Conservation (phyloP, 2,329 filamentous ascomycete genomes). For the Malbranchea cinnamomea region DNA sequence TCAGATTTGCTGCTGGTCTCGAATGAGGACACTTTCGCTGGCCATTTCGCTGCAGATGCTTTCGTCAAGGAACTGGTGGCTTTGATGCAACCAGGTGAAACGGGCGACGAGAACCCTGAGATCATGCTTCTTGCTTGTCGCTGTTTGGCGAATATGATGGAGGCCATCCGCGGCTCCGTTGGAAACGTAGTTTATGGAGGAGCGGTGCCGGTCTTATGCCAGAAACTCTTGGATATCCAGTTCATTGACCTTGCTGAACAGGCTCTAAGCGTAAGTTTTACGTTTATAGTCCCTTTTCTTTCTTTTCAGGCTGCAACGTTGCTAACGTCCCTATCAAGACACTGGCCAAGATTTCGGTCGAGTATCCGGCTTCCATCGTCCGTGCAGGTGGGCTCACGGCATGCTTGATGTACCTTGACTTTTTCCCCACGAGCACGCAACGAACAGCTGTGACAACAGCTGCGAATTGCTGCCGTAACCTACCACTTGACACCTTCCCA, state of each 20-base stretch:
- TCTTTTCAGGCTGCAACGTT: no score
- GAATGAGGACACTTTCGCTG: conserved; percentile 89
- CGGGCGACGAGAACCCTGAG: conserved; percentile 81
- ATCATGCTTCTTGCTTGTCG: conserved; percentile 95
- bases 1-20: conserved; percentile 88
- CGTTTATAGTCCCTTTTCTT: not conserved
- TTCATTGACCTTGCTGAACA: conserved; percentile 98
- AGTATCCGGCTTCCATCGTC: conserved; percentile 90
- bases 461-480: conserved; percentile 95
- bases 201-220: conserved; percentile 84
- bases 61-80: conserved; percentile 89
- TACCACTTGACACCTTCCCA: conserved; percentile 81
- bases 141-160: conserved; percentile 94
- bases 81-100: conserved; percentile 82
- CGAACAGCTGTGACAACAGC: conserved; percentile 92
- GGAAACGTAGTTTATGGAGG: conserved; percentile 96
- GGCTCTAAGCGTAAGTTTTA: conserved; percentile 59
- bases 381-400: conserved; percentile 88
- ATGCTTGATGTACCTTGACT: conserved; percentile 91
- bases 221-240: conserved; percentile 87
- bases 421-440: conserved; percentile 94
- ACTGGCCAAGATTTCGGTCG: conserved; percentile 89
- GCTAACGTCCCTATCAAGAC: no score
- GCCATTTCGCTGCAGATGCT: conserved; percentile 84
- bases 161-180: conserved; percentile 80